phyloP scores from a whole-genome alignment of 805 yeast species.

The Wickerhamiella bombiphila region DNA sequence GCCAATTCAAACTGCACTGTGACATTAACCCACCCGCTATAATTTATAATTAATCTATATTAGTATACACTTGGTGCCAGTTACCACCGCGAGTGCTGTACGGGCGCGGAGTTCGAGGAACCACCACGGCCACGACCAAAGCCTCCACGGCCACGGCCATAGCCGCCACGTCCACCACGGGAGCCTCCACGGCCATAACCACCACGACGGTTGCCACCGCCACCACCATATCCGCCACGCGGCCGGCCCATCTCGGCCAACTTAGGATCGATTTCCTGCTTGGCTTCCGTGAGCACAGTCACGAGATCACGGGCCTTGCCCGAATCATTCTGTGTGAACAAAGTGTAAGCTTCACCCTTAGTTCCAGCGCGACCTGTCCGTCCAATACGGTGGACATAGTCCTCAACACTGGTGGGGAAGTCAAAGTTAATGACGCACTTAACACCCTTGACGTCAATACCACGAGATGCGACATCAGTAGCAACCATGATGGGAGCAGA shows the following conservation, averaged over 20 bases:
- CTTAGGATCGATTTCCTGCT: constrained; percentile 75
- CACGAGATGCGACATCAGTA: constrained; percentile 99
- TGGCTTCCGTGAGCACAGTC: constrained; percentile 86
- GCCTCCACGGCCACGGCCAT: constrained; percentile 21
- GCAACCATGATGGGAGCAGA: constrained; percentile 96
- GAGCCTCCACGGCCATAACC: constrained; percentile 27
- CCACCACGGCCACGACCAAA: constrained; percentile 22
- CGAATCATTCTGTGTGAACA: constrained; percentile 79
- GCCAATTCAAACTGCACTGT: too few relatives aligned
- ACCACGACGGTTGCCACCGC: constrained; percentile 37
- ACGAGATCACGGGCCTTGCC: constrained; percentile 82
- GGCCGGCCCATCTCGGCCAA: constrained; percentile 65
- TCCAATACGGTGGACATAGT: constrained; percentile 97
- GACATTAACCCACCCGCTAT: too few relatives aligned
- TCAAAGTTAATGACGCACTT: constrained; percentile 86
- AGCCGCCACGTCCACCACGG: constrained; percentile 31
- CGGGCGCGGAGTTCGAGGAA: constrained; percentile 17
- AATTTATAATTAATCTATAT: too few relatives aligned
- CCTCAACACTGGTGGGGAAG: constrained; percentile 97
- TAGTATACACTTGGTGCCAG: too few relatives aligned
- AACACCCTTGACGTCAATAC: constrained; percentile 98
- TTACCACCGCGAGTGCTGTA: constrained; percentile 17
- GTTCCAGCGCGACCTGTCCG: constrained; percentile 99
- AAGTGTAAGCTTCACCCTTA: constrained; percentile 85
- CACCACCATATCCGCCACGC: constrained; percentile 52